Conservation (phyloP, 1,139 yeast genomes). For the Debaryomyces udenii region DNA sequence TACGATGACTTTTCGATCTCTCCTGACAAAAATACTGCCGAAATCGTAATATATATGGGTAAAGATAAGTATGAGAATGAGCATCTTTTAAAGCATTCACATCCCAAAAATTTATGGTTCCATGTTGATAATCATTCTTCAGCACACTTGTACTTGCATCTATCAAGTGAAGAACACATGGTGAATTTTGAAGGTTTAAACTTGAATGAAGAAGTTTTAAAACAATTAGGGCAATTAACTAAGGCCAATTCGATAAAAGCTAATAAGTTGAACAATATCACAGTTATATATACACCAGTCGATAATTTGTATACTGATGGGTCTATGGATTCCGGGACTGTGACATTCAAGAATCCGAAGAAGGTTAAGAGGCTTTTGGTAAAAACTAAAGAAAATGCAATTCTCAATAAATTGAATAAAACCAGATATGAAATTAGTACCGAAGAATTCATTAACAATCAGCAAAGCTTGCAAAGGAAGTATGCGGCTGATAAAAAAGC, state of each 20-base stretch:
- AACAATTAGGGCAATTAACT: conserved; percentile 73
- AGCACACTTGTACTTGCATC: conserved; percentile 77
- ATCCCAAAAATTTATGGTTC: conserved; percentile 77
- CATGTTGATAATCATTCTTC: conserved; percentile 81
- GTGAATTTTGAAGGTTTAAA: conserved; percentile 36
- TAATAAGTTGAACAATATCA: conserved; percentile 68
- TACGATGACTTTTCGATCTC: conserved; percentile 21
- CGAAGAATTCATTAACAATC: conserved; percentile 55
- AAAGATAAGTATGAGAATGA: conserved; percentile 79
- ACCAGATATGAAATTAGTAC: conserved; percentile 53
- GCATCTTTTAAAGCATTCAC: conserved; percentile 67
- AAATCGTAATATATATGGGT: conserved; percentile 62
- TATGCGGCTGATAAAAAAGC: conserved; percentile 38
- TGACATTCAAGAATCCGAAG: conserved; percentile 63
- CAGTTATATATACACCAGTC: conserved; percentile 79
- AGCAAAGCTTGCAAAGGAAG: conserved; percentile 40
- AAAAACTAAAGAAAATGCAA: conserved; percentile 60
- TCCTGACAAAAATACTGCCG: conserved; percentile 31
- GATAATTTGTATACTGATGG: conserved; percentile 70
- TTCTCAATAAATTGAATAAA: conserved; percentile 67
- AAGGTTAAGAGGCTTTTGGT: conserved; percentile 58
- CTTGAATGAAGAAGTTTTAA: conserved; percentile 55
- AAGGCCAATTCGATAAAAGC: conserved; percentile 83
- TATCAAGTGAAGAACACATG: conserved; percentile 48
- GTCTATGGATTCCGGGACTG: conserved; percentile 84